phyloP scores from a whole-genome alignment of 345 rosid species.

The Eucalyptus dawsonii region DNA sequence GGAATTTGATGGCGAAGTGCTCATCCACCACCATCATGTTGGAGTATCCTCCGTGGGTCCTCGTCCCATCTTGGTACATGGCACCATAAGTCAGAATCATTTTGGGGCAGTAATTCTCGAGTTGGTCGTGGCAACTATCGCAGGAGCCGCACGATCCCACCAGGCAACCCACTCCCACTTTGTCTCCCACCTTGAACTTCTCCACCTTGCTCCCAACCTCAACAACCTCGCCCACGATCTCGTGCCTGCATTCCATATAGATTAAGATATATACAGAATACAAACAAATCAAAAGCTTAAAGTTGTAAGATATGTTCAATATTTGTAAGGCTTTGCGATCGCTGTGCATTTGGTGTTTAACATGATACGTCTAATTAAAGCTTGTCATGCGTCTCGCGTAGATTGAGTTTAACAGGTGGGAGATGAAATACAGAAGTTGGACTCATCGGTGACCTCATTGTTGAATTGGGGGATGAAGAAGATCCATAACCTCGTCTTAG shows the following conservation, averaged over 20 bases:
- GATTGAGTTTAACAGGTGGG: not conserved
- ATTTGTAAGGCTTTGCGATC: not conserved
- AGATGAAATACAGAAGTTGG: not conserved
- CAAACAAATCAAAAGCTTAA: not conserved
- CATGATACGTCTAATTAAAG: not conserved
- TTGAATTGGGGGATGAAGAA: not conserved
- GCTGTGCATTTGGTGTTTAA: not conserved
- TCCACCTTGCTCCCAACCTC: constrained; percentile 40
- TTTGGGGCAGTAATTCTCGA: constrained; percentile 47
- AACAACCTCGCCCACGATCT: constrained; percentile 53
- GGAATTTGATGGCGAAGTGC: constrained; percentile 30
- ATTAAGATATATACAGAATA: not conserved
- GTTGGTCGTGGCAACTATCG: constrained; percentile 23
- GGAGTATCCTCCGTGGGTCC: constrained; percentile 53
- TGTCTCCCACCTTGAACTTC: constrained; percentile 39
- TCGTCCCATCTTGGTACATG: constrained; percentile 21
- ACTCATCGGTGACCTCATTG: not conserved
- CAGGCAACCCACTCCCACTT: constrained; percentile 35
- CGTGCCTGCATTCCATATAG: constrained; percentile 27
- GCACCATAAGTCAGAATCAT: constrained; percentile 10
- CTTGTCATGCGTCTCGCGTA: not conserved
- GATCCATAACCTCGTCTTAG: not conserved
- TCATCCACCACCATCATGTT: constrained; percentile 42
- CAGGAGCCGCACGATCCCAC: constrained; percentile 44
- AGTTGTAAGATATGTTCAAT: not conserved